A percentile compares a stretch with the other conserved stretches of the same genome.
phyloP scores from a whole-genome alignment of 2,329 filamentous ascomycete genomes.

The Paracorniculantispora psalliotae region DNA sequence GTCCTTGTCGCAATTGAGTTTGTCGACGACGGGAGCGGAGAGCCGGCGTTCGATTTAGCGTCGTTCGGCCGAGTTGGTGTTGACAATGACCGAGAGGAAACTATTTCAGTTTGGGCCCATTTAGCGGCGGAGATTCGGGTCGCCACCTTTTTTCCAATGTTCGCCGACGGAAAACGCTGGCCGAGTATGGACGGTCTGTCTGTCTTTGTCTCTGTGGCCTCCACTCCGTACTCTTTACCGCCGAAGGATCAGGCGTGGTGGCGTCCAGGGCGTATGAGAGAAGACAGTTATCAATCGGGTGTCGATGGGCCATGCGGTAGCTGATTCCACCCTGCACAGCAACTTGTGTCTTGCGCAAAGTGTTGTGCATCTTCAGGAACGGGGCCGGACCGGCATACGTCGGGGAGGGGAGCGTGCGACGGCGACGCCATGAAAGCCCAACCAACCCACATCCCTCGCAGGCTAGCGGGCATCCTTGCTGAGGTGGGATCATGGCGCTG shows the following conservation, averaged over 20 bases:
- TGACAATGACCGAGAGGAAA: neutral
- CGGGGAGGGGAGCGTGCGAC: neutral
- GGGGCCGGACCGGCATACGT: neutral
- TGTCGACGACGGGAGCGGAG: neutral
- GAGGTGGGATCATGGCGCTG: neutral
- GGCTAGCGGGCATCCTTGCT: neutral
- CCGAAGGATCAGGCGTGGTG: too few relatives aligned
- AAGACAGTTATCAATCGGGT: too few relatives aligned
- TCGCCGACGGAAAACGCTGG: neutral
- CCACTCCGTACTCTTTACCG: too few relatives aligned
- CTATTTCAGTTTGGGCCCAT: neutral
- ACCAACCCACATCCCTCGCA: neutral
- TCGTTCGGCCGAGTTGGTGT: constrained; percentile 3
- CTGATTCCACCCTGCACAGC: too few relatives aligned
- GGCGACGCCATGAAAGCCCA: neutral
- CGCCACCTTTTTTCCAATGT: neutral
- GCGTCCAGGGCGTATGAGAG: too few relatives aligned
- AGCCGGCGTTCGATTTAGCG: constrained; percentile 2
- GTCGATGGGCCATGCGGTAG: too few relatives aligned
- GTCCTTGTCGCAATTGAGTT: neutral
- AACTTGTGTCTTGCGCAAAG: too few relatives aligned
- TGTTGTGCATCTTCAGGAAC: neutral
- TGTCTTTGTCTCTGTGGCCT: too few relatives aligned
- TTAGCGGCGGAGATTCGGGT: neutral
- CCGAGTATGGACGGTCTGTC: too few relatives aligned